These are phyloP conservation scores for Beauveria sp. DNA, from an alignment of 2,329 filamentous ascomycete genomes.

Conservation along the genomic window DNA sequence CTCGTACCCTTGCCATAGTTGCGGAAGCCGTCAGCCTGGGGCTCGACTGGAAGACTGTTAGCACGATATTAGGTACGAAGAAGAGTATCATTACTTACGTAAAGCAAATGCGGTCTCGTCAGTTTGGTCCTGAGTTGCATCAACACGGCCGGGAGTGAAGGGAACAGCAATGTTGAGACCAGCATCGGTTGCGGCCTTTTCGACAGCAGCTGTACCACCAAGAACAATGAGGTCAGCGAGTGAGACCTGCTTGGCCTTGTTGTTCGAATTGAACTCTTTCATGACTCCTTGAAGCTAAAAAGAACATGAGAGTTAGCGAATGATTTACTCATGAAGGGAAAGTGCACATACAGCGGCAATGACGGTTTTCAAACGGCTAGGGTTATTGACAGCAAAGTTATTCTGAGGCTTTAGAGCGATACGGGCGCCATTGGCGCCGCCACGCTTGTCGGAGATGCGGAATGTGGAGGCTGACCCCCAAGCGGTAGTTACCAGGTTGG, in stretches of 20 bases:
- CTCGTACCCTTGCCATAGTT: conserved; percentile 61
- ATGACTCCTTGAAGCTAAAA: conserved; percentile 1
- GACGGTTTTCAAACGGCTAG: conserved; percentile 54
- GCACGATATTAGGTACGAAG: neutral
- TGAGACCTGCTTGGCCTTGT: conserved; percentile 61
- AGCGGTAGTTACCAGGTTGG: conserved; percentile 57
- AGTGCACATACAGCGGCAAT: conserved; percentile 55
- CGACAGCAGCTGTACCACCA: conserved; percentile 61
- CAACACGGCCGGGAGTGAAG: conserved; percentile 65
- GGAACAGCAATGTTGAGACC: conserved; percentile 51
- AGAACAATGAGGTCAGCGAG: conserved; percentile 72
- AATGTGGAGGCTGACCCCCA: conserved; percentile 66
- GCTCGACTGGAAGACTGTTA: conserved; percentile 41
- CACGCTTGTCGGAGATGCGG: conserved; percentile 72
- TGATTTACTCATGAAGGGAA: neutral
- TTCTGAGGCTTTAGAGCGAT: conserved; percentile 67
- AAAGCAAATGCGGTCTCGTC: conserved; percentile 56
- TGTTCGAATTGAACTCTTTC: conserved; percentile 30
- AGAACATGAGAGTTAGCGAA: neutral
- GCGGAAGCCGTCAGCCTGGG: conserved; percentile 67
- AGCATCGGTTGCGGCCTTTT: conserved; percentile 55
- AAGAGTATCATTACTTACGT: conserved; percentile 19
- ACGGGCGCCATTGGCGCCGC: conserved; percentile 72
- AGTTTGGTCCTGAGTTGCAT: conserved; percentile 66
- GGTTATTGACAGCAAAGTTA: conserved; percentile 69